These are phyloP conservation scores for Xenoacremonium recifei DNA, from an alignment of 2,329 filamentous ascomycete genomes.

Conservation along the genomic window DNA sequence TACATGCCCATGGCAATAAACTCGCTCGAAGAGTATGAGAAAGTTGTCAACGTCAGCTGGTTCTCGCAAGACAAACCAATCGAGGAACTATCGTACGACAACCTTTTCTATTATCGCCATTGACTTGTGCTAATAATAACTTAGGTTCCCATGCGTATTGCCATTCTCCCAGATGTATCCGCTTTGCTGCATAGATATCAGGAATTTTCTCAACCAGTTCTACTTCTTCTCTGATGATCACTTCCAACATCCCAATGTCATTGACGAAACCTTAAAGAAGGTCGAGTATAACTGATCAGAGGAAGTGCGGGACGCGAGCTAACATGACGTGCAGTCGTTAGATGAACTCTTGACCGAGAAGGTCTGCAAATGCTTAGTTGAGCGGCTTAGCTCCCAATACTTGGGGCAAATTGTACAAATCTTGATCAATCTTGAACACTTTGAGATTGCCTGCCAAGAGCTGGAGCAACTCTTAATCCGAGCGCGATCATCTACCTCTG, in stretches of 20 bases:
- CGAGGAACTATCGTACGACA: constrained; percentile 70
- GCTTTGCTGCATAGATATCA: constrained; percentile 94
- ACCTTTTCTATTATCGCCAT: not conserved
- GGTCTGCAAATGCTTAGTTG: constrained; percentile 86
- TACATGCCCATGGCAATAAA: constrained; percentile 99
- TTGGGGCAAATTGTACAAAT: constrained; percentile 98
- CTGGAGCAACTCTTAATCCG: constrained; percentile 83
- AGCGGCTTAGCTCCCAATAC: constrained; percentile 87
- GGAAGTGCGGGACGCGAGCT: not conserved
- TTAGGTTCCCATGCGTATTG: constrained; percentile 89
- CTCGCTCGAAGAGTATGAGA: constrained; percentile 86
- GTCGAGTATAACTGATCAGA: constrained; percentile 37
- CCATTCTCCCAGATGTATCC: constrained; percentile 99
- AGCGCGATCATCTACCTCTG: constrained; percentile 77
- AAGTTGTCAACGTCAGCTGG: constrained; percentile 95
- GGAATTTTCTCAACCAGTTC: constrained; percentile 96
- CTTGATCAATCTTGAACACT: constrained; percentile 94
- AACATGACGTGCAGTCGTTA: constrained; percentile 62
- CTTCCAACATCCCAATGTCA: constrained; percentile 84
- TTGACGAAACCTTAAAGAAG: constrained; percentile 85
- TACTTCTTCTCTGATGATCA: constrained; percentile 97
- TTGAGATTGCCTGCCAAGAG: constrained; percentile 88
- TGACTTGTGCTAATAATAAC: constrained; percentile 6
- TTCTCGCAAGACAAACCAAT: constrained; percentile 79
- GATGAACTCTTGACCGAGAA: constrained; percentile 92